Percentiles rank a stretch among this genome's conserved stretches.
These are phyloP conservation scores for Acarospora socialis DNA, from an alignment of 2,329 filamentous ascomycete genomes.

Conservation along the genomic window DNA sequence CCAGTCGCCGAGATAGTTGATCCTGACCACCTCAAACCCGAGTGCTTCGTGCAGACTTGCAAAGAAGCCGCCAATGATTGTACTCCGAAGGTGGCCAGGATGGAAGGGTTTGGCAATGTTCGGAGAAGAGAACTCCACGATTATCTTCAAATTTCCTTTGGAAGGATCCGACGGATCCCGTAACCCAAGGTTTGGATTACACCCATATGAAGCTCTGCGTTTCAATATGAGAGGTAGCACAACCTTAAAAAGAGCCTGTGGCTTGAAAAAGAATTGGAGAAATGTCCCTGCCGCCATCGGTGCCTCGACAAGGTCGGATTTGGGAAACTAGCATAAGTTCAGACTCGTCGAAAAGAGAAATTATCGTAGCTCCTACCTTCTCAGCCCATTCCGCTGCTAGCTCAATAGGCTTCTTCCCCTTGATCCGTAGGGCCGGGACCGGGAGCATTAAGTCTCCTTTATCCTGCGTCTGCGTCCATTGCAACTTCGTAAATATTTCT, in stretches of 20 bases:
- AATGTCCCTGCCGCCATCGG: slow-evolving; percentile 54
- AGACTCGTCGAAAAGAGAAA: slow-evolving; percentile 1
- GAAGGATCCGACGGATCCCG: slow-evolving; percentile 47
- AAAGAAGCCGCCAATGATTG: slow-evolving; percentile 61
- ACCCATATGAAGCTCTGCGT: slow-evolving; percentile 47
- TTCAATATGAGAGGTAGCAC: slow-evolving; percentile 57
- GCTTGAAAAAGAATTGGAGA: slow-evolving; percentile 68
- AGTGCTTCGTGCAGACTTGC: slow-evolving; percentile 53
- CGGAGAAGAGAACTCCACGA: slow-evolving; percentile 73
- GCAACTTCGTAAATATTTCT: slow-evolving; percentile 60
- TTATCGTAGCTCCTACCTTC: slow-evolving; percentile 32
- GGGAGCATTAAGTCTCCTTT: slow-evolving; percentile 72
- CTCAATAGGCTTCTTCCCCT: slow-evolving; percentile 51
- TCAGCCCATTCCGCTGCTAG: slow-evolving; percentile 47
- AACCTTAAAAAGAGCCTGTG: slow-evolving; percentile 47
- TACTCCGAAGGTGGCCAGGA: slow-evolving; percentile 59
- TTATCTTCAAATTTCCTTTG: slow-evolving; percentile 47
- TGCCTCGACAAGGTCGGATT: slow-evolving; percentile 58
- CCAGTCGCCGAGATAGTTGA: slow-evolving; percentile 73
- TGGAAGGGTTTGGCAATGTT: slow-evolving; percentile 80
- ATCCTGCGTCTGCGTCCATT: slow-evolving; percentile 66
- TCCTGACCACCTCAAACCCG: slow-evolving; percentile 55
- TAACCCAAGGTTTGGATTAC: slow-evolving; percentile 45
- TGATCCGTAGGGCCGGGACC: slow-evolving; percentile 65
- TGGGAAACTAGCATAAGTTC: slow-evolving; percentile 48